Conservation (phyloP, 495 filamentous ascomycete genomes). For the Penicillium dipodomyicola region DNA sequence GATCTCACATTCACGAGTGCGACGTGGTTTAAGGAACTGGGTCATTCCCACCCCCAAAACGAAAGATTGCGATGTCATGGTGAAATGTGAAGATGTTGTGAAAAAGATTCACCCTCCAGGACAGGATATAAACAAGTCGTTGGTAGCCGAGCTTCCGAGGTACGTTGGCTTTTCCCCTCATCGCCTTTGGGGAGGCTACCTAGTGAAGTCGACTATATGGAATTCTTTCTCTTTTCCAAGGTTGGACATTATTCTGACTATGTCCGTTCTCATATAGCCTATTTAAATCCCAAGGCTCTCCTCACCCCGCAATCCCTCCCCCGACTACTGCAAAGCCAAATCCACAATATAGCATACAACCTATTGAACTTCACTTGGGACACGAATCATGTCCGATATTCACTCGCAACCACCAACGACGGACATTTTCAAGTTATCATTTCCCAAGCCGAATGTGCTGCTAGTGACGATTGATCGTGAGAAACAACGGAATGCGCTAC, state of each 20-base stretch:
- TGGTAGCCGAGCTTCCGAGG: slow-evolving; percentile 19
- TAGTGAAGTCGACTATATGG: background rate
- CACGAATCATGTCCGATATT: slow-evolving; percentile 5
- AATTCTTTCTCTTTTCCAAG: background rate
- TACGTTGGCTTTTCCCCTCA: slow-evolving; percentile 5
- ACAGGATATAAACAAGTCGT: no score
- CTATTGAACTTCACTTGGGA: background rate
- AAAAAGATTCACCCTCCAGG: no score
- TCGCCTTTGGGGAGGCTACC: background rate
- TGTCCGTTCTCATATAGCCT: background rate
- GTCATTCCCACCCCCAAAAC: slow-evolving; percentile 24
- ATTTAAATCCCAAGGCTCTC: background rate
- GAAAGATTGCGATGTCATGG: slow-evolving; percentile 13
- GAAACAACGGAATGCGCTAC: slow-evolving; percentile 42
- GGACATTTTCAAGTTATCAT: slow-evolving; percentile 24
- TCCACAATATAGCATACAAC: background rate
- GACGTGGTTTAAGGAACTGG: slow-evolving; percentile 26
- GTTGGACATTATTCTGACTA: no score
- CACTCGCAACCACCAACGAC: slow-evolving; percentile 19
- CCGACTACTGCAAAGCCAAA: background rate
- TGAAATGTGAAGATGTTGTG: background rate
- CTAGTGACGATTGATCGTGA: slow-evolving; percentile 39
- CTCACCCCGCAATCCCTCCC: background rate
- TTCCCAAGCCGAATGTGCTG: slow-evolving; percentile 34
- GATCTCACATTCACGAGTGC: slow-evolving; percentile 19